A percentile compares a stretch with the other conserved stretches of the same genome.
phyloP scores from a whole-genome alignment of 2,329 filamentous ascomycete genomes.

The Ophiostoma australiae region DNA sequence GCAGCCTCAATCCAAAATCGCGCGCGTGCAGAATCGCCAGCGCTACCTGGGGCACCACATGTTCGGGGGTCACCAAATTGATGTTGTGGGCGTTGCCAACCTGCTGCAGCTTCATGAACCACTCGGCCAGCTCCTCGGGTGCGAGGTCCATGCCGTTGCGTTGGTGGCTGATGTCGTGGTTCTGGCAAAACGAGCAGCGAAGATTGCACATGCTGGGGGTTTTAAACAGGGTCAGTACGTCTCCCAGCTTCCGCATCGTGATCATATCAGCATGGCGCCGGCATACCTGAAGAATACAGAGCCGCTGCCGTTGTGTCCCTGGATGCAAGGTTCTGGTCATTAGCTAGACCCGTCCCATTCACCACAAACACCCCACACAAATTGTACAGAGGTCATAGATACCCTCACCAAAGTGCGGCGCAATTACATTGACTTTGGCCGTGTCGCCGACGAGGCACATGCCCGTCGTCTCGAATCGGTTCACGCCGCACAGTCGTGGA shows the following conservation, averaged over 20 bases:
- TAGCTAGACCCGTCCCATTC: background rate
- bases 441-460: slow-evolving; percentile 72
- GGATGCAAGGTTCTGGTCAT: slow-evolving; percentile 65
- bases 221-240: background rate
- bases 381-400: slow-evolving; percentile 7
- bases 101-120: slow-evolving; percentile 78
- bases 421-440: slow-evolving; percentile 77
- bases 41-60: slow-evolving; percentile 78
- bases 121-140: slow-evolving; percentile 69
- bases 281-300: slow-evolving; percentile 76
- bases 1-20: slow-evolving; percentile 63
- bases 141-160: slow-evolving; percentile 75
- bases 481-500: slow-evolving; percentile 69
- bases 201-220: slow-evolving; percentile 51
- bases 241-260: background rate
- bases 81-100: slow-evolving; percentile 83
- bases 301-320: slow-evolving; percentile 75
- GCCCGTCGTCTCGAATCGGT: slow-evolving; percentile 73
- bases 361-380: no score
- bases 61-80: slow-evolving; percentile 81
- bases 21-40: slow-evolving; percentile 69
- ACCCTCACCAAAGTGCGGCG: slow-evolving; percentile 78
- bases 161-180: slow-evolving; percentile 77
- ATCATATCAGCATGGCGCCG: background rate
- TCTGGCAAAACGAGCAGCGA: slow-evolving; percentile 73